Conservation (phyloP, 2,329 filamentous ascomycete genomes). For the Hymenoscyphus fructigenus region DNA sequence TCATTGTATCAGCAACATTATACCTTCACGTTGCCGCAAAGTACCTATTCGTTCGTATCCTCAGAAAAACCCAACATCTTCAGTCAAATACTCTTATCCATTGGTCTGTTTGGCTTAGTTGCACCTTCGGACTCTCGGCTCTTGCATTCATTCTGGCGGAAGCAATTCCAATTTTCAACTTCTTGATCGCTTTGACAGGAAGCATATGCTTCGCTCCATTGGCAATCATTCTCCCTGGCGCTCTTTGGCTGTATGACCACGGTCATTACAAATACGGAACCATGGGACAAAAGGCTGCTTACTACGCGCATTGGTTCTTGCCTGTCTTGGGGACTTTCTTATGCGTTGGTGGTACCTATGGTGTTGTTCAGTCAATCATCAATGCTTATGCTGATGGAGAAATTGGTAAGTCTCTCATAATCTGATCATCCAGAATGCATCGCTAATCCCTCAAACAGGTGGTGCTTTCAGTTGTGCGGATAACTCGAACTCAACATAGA, state of each 20-base stretch:
- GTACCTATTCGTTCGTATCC: slow-evolving; percentile 55
- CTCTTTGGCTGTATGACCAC: slow-evolving; percentile 53
- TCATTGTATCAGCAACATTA: slow-evolving; percentile 46
- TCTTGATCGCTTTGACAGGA: slow-evolving; percentile 49
- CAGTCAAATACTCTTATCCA: slow-evolving; percentile 51
- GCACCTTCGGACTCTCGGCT: slow-evolving; percentile 43
- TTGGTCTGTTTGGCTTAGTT: slow-evolving; percentile 51
- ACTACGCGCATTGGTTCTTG: slow-evolving; percentile 39
- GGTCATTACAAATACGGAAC: slow-evolving; percentile 40
- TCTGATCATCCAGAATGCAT: too few relatives aligned
- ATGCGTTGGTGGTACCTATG: slow-evolving; percentile 44
- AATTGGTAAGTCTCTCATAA: slow-evolving; percentile 25
- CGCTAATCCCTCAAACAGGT: slow-evolving; percentile 16
- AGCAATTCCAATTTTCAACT: slow-evolving; percentile 57
- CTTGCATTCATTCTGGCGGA: slow-evolving; percentile 51
- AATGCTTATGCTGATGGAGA: slow-evolving; percentile 45
- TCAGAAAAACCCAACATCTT: slow-evolving; percentile 51
- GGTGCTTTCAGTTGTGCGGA: slow-evolving; percentile 50
- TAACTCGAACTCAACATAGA: slow-evolving; percentile 36
- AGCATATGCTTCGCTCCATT: slow-evolving; percentile 51
- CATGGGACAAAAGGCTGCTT: slow-evolving; percentile 28
- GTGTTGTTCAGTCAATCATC: slow-evolving; percentile 51
- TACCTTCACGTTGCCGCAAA: slow-evolving; percentile 52
- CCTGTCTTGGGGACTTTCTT: slow-evolving; percentile 40
- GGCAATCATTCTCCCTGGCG: slow-evolving; percentile 47